phyloP scores from a whole-genome alignment of 2,329 filamentous ascomycete genomes.

The Mycocentrospora acerina region DNA sequence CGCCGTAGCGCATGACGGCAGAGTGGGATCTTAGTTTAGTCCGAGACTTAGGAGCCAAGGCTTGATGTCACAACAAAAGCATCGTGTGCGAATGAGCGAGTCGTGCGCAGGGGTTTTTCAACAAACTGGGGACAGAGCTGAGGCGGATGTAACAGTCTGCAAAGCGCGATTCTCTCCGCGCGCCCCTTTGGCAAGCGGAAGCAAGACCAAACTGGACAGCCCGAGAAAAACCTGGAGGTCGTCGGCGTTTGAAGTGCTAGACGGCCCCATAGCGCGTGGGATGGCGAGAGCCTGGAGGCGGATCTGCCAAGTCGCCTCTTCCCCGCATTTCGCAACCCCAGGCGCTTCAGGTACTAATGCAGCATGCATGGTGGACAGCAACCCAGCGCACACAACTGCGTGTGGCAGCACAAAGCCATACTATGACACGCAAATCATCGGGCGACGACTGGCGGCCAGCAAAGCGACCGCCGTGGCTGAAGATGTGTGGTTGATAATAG shows the following conservation, averaged over 20 bases:
- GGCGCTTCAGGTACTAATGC: slow-evolving; percentile 34
- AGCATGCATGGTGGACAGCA: slow-evolving; percentile 19
- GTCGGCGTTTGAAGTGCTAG: slow-evolving; percentile 38
- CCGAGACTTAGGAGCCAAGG: slow-evolving; percentile 29
- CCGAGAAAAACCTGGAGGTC: slow-evolving; percentile 8
- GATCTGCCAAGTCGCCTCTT: slow-evolving; percentile 19
- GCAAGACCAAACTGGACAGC: slow-evolving; percentile 10
- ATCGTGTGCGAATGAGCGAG: slow-evolving; percentile 25
- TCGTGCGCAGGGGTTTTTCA: slow-evolving; percentile 13
- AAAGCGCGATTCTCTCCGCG: slow-evolving; percentile 12
- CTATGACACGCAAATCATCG: slow-evolving; percentile 5
- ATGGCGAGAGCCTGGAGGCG: slow-evolving; percentile 32
- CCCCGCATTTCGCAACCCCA: slow-evolving; percentile 36
- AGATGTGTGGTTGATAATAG: slow-evolving; percentile 34
- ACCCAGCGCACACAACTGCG: slow-evolving; percentile 8
- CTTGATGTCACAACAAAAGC: slow-evolving; percentile 33
- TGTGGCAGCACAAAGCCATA: slow-evolving; percentile 18
- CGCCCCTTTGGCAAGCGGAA: slow-evolving; percentile 3
- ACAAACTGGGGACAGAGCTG: slow-evolving; percentile 12
- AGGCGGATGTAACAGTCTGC: slow-evolving; percentile 21
- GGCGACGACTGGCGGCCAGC: neutral
- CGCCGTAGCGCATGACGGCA: slow-evolving; percentile 38
- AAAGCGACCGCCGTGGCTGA: slow-evolving; percentile 3
- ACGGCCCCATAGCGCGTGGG: slow-evolving; percentile 31
- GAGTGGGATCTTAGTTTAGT: slow-evolving; percentile 31